Conservation (phyloP, 441 rosid species). For the Monsonia emarginata region DNA sequence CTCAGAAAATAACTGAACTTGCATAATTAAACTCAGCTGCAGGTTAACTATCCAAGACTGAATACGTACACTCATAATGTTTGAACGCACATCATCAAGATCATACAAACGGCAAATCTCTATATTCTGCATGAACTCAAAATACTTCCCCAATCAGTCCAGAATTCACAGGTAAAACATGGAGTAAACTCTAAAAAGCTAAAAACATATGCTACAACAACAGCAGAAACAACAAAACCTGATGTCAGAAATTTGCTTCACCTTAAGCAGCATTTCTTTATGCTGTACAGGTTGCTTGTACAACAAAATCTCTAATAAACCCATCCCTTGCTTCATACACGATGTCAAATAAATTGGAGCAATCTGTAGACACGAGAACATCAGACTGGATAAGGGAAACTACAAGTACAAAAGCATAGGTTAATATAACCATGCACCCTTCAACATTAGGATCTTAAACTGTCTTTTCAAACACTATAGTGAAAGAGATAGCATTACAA, state of each 20-base stretch:
- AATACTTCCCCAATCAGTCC: neutral
- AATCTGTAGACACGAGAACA: conserved; percentile 38
- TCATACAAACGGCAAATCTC: conserved; percentile 84
- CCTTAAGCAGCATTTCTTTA: conserved; percentile 64
- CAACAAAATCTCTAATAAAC: conserved; percentile 61
- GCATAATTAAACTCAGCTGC: neutral
- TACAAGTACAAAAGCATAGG: neutral
- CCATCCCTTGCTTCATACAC: conserved; percentile 75
- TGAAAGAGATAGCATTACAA: neutral
- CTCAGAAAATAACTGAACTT: neutral
- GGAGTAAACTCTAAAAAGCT: neutral
- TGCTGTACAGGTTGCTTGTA: conserved; percentile 64
- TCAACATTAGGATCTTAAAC: neutral
- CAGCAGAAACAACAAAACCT: conserved; percentile 2
- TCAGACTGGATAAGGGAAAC: conserved; percentile 8
- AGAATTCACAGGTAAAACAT: neutral
- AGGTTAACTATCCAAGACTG: conserved; percentile 11
- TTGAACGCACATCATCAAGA: conserved; percentile 49
- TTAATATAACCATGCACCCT: neutral
- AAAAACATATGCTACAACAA: neutral
- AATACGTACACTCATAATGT: conserved; percentile 65
- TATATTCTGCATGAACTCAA: conserved; percentile 43
- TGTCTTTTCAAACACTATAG: neutral
- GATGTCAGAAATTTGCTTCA: conserved; percentile 16
- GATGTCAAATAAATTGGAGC: conserved; percentile 82